A percentile compares a stretch with the other conserved stretches of the same genome.
Conservation (phyloP, 179 eudicot species). For the Heliamphora pulchella region DNA sequence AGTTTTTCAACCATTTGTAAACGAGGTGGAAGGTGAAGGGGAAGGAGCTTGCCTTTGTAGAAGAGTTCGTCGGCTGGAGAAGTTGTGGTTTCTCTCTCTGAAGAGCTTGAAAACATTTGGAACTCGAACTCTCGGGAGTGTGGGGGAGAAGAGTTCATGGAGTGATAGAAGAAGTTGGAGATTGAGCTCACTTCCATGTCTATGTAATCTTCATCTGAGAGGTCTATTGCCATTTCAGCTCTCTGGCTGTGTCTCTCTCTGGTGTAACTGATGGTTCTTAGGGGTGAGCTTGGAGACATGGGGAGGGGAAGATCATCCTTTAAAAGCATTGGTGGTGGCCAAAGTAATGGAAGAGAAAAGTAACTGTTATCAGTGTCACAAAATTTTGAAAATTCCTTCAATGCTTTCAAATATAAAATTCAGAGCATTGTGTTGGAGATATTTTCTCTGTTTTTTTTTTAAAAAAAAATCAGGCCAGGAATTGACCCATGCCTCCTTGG, state of each 20-base stretch:
- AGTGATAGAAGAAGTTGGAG: conserved; percentile 21
- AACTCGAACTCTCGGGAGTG: conserved; percentile 41
- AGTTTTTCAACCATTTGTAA: conserved; percentile 44
- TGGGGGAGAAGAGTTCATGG: conserved; percentile 18
- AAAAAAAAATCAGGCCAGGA: no score
- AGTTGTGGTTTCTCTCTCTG: conserved; percentile 29
- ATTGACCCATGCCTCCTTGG: conserved; percentile 5
- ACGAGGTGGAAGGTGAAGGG: conserved; percentile 31
- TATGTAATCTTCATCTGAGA: conserved; percentile 36
- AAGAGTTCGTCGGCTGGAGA: conserved; percentile 62
- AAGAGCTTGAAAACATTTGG: conserved; percentile 38
- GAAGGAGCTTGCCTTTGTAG: conserved; percentile 53
- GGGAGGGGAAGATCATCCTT: conserved; percentile 18
- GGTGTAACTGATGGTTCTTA: conserved; percentile 1
- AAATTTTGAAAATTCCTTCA: conserved; percentile 14
- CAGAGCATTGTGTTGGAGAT: conserved; percentile 26
- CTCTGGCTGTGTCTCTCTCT: conserved; percentile 17
- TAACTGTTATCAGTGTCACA: conserved; percentile 25
- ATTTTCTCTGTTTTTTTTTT: no score
- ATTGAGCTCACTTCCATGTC: conserved; percentile 35
- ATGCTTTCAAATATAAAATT: conserved; percentile 33
- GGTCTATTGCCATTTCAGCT: conserved; percentile 30
- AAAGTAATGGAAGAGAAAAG: conserved; percentile 22
- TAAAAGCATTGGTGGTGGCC: conserved; percentile 21
- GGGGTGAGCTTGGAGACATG: conserved; percentile 14